Conservation (phyloP, 2,329 filamentous ascomycete species). For the Dryadomyces quercus-mongolicae region DNA sequence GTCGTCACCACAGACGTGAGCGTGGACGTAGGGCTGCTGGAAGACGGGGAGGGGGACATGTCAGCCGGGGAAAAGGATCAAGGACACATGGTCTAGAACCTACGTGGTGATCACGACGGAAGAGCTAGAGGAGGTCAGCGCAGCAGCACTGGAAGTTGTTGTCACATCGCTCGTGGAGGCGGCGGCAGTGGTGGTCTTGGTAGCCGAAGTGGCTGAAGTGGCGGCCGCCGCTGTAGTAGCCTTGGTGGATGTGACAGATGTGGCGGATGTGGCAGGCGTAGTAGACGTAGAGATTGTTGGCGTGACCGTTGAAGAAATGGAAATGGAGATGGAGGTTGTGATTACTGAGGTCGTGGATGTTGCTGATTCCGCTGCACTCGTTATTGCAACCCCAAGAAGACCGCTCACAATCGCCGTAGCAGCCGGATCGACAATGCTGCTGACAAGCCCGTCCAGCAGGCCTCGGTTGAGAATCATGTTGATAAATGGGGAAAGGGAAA, state of each 20-base stretch:
- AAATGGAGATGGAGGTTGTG: neutral
- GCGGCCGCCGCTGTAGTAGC: neutral
- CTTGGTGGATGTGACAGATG: neutral
- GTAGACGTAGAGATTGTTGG: neutral
- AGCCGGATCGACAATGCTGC: neutral
- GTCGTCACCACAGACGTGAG: constrained; percentile 7
- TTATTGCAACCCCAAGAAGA: neutral
- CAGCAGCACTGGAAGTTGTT: neutral
- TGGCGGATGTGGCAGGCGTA: neutral
- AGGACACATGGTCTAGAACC: too few species aligned
- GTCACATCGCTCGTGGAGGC: neutral
- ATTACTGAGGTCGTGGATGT: neutral
- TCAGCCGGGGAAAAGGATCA: too few species aligned
- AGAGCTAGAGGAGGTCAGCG: too few species aligned
- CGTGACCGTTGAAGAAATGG: neutral
- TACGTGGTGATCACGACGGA: too few species aligned
- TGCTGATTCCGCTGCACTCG: neutral
- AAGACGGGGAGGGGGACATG: neutral
- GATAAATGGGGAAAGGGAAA: neutral
- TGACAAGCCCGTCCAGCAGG: neutral
- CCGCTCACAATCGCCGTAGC: neutral
- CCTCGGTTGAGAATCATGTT: neutral
- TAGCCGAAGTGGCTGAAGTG: neutral
- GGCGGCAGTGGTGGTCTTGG: neutral
- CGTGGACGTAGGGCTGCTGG: constrained; percentile 2